Evolutionary conservation across 441 rosid species (phyloP), one percentile per base, ranked within the genome.

Genomic region (Brassica balearica): DNA sequence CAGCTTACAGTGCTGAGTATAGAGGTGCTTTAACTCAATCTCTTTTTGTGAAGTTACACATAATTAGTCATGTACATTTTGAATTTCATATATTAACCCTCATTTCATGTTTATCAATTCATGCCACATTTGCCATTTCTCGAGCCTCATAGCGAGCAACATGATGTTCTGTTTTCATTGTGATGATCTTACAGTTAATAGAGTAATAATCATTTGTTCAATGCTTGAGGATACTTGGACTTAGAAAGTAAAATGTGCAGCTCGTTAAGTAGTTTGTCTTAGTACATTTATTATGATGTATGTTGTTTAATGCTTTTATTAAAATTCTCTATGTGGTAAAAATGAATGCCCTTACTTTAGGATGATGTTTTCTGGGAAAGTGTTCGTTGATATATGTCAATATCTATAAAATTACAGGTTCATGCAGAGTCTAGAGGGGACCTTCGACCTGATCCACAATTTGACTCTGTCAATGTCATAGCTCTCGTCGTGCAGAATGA

Each of bases 351-450:
- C 29, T 29, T 56, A 65, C 6, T 71, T 8, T 32, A 60, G 51
- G 71, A 53, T 59, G 27, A 25, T 74, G 61, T 56, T 60, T 53
- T 71, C 73, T 77, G 17, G 70, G 34, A 19, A 51, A 66, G 22
- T 3, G 56, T 67, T 65, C 4, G 14, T 69, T 73, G 60, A 71
- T 69, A 61, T 66, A 80, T n/a, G 48, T 59, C 19, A 32, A 34
- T 71, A 34, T 65, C 58, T 58, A 17, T 51, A 15, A 55, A 59
- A 62, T 71, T 56, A 72, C 89, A 96, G 98, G 91, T 96, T 85
- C 97, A 87, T 70, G 87, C 97, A 59, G 92, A 92, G 80, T 87
- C 94, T 81, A 89, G 98, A 86, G 99, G 94, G 73, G 96, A 92
- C 80, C 89, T 90, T 62, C 87, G 85, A 75, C 90, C 99, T 75